Percentiles rank a stretch among this genome's conserved stretches.
phyloP scores from a whole-genome alignment of 1,284 basidiomycete genomes.

The Flammula alnicola region DNA sequence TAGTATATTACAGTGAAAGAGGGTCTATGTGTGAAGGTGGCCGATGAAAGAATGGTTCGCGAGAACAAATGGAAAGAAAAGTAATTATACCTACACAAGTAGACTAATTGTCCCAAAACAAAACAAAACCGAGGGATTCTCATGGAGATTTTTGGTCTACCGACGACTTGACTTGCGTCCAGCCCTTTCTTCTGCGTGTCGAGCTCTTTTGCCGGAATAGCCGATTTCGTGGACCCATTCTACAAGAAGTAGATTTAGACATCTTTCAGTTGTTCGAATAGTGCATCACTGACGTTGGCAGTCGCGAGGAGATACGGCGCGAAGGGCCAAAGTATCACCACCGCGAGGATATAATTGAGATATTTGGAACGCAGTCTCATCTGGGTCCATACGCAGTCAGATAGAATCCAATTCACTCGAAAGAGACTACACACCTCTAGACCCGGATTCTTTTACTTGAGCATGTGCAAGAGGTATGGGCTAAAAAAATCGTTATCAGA shows the following conservation, averaged over 20 bases:
- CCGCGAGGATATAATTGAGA: constrained; percentile 73
- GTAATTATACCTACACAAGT: neutral
- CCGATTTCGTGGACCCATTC: constrained; percentile 46
- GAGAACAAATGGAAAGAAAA: neutral
- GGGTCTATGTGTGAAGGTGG: too few relatives aligned
- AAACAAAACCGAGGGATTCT: neutral
- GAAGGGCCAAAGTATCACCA: constrained; percentile 71
- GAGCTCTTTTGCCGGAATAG: constrained; percentile 37
- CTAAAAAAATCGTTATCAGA: constrained; percentile 35
- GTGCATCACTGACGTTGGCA: constrained; percentile 50
- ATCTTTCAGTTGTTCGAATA: neutral
- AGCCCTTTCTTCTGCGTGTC: constrained; percentile 42
- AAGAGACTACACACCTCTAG: constrained; percentile 38
- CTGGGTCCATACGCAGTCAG: constrained; percentile 43
- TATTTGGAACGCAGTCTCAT: constrained; percentile 70
- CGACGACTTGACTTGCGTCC: constrained; percentile 28
- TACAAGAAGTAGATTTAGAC: constrained; percentile 19
- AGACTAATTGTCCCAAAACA: too few relatives aligned
- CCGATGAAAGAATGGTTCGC: too few relatives aligned
- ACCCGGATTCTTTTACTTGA: constrained; percentile 55
- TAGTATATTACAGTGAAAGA: constrained; percentile 6
- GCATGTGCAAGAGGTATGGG: constrained; percentile 76
- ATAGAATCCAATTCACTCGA: neutral
- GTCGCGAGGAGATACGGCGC: constrained; percentile 65
- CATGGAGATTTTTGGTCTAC: constrained; percentile 3